phyloP scores from a whole-genome alignment of 345 rosid species.

The Ceriops tagal region DNA sequence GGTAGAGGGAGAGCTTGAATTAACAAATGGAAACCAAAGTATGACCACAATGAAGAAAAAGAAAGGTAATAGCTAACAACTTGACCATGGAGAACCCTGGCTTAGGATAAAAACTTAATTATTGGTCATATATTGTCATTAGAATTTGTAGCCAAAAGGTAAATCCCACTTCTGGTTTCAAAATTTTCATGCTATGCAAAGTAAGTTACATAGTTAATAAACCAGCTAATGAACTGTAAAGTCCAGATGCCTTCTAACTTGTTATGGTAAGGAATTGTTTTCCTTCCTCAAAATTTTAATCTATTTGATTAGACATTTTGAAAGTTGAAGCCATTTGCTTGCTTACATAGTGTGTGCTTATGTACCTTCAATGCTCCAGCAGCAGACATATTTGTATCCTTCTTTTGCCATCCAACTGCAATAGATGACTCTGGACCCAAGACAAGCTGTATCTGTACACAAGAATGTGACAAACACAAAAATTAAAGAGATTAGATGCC shows the following conservation, averaged over 20 bases:
- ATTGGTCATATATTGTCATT: not conserved
- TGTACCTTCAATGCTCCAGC: slow-evolving; percentile 70
- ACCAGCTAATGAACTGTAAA: not conserved
- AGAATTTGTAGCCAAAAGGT: not conserved
- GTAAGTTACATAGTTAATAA: not conserved
- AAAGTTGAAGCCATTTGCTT: not conserved
- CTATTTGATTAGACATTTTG: not conserved
- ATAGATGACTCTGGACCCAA: slow-evolving; percentile 76
- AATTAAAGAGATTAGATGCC: slow-evolving; percentile 13
- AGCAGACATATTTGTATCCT: slow-evolving; percentile 73
- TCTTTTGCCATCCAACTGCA: slow-evolving; percentile 80
- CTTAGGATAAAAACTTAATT: not conserved
- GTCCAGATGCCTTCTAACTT: no score
- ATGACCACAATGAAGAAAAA: not conserved
- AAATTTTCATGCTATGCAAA: not conserved
- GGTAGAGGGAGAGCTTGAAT: no score
- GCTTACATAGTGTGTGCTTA: slow-evolving; percentile 10
- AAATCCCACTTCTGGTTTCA: not conserved
- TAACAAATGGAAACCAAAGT: no score
- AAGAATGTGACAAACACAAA: slow-evolving; percentile 10
- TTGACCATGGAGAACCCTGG: not conserved
- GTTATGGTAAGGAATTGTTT: not conserved
- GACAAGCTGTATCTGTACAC: slow-evolving; percentile 64
- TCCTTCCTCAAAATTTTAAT: not conserved
- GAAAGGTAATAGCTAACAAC: not conserved